Base-by-base conservation (phyloP, 1,284 basidiomycete species). In the Athelia psychrophila region DNA sequence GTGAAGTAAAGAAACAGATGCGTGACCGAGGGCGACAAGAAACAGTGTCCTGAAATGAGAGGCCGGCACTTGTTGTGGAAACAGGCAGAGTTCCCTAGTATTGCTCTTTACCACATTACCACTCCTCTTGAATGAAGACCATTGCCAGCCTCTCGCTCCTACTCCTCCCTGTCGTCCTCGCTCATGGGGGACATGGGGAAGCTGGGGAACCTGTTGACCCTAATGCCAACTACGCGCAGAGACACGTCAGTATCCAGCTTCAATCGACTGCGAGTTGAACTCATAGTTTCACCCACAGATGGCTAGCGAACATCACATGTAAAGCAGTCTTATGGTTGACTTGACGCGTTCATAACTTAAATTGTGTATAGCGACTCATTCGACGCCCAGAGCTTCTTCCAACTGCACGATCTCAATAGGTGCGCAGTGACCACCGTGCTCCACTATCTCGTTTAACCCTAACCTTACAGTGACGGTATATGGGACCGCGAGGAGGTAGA, bases 331-430 rank as follows among this genome's bases (percentile, higher is more conserved):
- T 50, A 48, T 49, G 25, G n/a, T 16, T 20, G 33, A 40, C 2
- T 42, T 30, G 10, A 44, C 30, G 22, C 30, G 5, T 16, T 24
- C 33, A 22, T 20, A 49, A 49, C 25, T 20, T 48, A 54, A 44
- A 44, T 38, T 51, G 20, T 50, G 38, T 36, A 36, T 15, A 93
- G 90, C 55, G 89, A 91, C 64, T 77, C 83, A 5, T 93, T 93
- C 55, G 90, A 93, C 65, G 72, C 82, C 18, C 73, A 78, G 56
- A 88, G 87, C 65, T 93, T 93, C 78, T 93, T 93, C 76, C 84
- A 87, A 54, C 77, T 98, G 10, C 95, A 98, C 69, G 95, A 98
- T 71, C 77, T 98, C 54, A 85, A 98, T 72, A 76, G 84, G 80
- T 89, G 78, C 70, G 50, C 38, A 47, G 49, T 49, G 27, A 23